Base-by-base conservation (phyloP, 768 basidiomycete genomes). In the Hydnomerulius pinastri region DNA sequence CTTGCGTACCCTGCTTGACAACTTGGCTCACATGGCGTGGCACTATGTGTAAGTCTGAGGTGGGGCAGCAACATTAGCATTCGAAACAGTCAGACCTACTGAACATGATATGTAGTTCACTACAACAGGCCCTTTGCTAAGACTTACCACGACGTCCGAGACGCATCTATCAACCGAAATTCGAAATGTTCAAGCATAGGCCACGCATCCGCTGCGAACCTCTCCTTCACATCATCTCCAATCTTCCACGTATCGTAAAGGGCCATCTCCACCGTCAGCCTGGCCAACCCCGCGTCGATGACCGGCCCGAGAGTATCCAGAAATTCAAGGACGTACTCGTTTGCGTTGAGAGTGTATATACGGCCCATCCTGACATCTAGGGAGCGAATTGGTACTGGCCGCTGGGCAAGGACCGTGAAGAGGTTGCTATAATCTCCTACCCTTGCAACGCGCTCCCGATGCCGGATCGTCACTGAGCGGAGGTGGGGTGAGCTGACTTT, bases 161-260 rank as follows among this genome's bases (percentile, higher is more conserved):
- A n/a, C n/a, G n/a, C n/a, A n/a, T n/a, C 55, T 21, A 17, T 56
- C 55, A 54, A 46, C 35, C 42, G 28, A 27, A 56, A 55, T 27
- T 55, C 55, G n/a, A 50, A 56, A 33, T 29, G 29, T 11, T 30
- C 27, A 29, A 56, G 15, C 0, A 48, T 50, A 36, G 48, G 56
- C 56, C 56, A 57, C 6, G 48, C 45, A 35, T 56, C 56, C 0
- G 35, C 29, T 11, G 29, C 36, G 12, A 57, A 15, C 49, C n/a
- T 51, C 37, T 13, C 37, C 36, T 37, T 51, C 39, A 57, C 33
- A 18, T 39, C 48, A 29, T 56, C 48, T 15, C 42, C 48, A 6
- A 51, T 43, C 24, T 40, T 45, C 45, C 48, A 57, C 5, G 43
- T 39, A 15, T 48, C 32, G 12, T 51, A 46, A 7, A 56, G 25